phyloP scores from a whole-genome alignment of 305 asterid species.

The Withania somnifera region DNA sequence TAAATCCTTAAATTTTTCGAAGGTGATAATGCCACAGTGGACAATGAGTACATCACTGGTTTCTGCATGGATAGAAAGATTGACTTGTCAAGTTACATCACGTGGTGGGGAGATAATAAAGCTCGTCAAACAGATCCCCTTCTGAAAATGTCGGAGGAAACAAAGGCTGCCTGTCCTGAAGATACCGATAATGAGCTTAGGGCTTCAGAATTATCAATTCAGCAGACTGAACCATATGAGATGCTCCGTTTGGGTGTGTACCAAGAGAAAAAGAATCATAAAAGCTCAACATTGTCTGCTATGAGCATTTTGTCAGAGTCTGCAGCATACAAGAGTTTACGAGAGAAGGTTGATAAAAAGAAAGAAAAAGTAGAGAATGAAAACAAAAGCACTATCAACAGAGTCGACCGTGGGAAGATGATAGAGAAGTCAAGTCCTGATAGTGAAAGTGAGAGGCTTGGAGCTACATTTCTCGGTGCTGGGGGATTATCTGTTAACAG shows the following conservation, averaged over 20 bases:
- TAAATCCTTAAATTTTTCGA: constrained; percentile 16
- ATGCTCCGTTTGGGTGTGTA: constrained; percentile 76
- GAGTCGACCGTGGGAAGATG: constrained; percentile 47
- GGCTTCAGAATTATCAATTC: constrained; percentile 42
- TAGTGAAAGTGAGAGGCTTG: constrained; percentile 38
- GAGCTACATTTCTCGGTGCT: constrained; percentile 41
- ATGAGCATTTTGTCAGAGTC: constrained; percentile 71
- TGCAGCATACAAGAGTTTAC: constrained; percentile 68
- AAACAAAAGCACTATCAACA: constrained; percentile 44
- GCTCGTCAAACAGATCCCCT: constrained; percentile 50
- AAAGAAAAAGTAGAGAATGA: constrained; percentile 60
- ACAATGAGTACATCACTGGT: constrained; percentile 51
- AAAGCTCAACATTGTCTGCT: constrained; percentile 48
- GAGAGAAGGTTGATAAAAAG: constrained; percentile 55
- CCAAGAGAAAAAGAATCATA: constrained; percentile 49
- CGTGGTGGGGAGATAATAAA: constrained; percentile 88
- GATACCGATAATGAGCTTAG: constrained; percentile 61
- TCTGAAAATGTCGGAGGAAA: constrained; percentile 52
- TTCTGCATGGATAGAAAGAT: constrained; percentile 71
- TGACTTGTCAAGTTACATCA: constrained; percentile 79
- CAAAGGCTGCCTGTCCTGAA: constrained; percentile 43
- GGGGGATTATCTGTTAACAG: constrained; percentile 46
- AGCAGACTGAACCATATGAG: constrained; percentile 83
- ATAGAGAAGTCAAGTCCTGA: constrained; percentile 52
- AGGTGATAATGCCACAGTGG: constrained; percentile 59